These are phyloP conservation scores for Scutellaria galericulata DNA, from an alignment of 257 asterid species.

Conservation along the genomic window DNA sequence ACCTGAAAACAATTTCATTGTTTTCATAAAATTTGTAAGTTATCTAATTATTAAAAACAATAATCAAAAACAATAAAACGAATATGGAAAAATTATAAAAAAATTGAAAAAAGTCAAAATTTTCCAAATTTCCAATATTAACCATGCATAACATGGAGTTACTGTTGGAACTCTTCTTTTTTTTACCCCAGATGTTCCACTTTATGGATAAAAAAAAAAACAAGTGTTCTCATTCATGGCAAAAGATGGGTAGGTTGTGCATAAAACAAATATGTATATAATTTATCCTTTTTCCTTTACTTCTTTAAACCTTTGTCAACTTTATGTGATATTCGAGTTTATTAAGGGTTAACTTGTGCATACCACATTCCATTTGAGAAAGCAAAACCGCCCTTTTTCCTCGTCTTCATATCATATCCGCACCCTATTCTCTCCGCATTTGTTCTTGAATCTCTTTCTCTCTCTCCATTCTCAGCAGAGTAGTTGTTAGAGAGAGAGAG, in stretches of 20 bases:
- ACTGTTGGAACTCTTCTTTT: slow-evolving; percentile 16
- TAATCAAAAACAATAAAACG: too few relatives aligned
- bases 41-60: too few relatives aligned
- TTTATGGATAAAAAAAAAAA: slow-evolving; percentile 22
- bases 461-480: neutral
- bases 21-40: too few relatives aligned
- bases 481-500: slow-evolving; percentile 29
- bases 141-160: neutral
- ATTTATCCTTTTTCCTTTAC: neutral
- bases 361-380: slow-evolving; percentile 33
- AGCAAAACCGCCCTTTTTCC: slow-evolving; percentile 24
- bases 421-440: slow-evolving; percentile 52
- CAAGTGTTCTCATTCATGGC: neutral
- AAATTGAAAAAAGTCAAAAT: neutral
- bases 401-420: slow-evolving; percentile 44
- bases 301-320: neutral
- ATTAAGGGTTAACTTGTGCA: slow-evolving; percentile 27
- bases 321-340: neutral
- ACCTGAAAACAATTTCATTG: too few relatives aligned
- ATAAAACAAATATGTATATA: slow-evolving; percentile 32
- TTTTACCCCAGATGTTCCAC: slow-evolving; percentile 26
- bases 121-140: neutral
- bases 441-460: slow-evolving; percentile 42
- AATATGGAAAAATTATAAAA: too few relatives aligned
- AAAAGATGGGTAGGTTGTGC: slow-evolving; percentile 33